A percentile compares a stretch with the other conserved stretches of the same genome.
These are phyloP conservation scores for Phytopythium helicoides DNA, from an alignment of 352 stramenopile species.

Conservation along the genomic window DNA sequence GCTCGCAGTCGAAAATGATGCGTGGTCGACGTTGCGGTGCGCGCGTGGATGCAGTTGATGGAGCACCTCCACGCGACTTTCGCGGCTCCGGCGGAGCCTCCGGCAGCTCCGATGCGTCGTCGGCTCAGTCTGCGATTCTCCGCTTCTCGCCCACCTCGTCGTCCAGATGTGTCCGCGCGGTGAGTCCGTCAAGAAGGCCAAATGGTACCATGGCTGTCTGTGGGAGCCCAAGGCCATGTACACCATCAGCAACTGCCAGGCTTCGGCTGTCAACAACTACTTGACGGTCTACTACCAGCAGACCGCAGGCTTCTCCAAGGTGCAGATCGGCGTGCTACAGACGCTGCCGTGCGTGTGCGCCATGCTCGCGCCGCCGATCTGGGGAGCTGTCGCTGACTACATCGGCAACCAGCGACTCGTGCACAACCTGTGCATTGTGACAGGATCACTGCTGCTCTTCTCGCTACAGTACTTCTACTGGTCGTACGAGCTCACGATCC, in stretches of 20 bases:
- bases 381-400: conserved; percentile 65
- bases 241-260: conserved; percentile 52
- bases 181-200: no score
- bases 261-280: conserved; percentile 74
- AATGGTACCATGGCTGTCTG: conserved; percentile 12
- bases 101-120: no score
- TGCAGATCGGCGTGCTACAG: conserved; percentile 76
- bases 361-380: conserved; percentile 68
- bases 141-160: no score
- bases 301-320: conserved; percentile 58
- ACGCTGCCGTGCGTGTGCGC: conserved; percentile 60
- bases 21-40: no score
- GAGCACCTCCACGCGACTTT: no score
- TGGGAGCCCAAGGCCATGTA: conserved; percentile 83
- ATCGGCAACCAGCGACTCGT: conserved; percentile 61
- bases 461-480: conserved; percentile 48
- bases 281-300: conserved; percentile 74
- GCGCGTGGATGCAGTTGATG: no score
- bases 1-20: no score
- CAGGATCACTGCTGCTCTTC: conserved; percentile 57
- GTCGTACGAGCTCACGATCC: conserved; percentile 49
- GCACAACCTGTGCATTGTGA: conserved; percentile 59
- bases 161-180: no score
- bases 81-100: no score
- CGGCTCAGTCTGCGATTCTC: no score